phyloP scores from a whole-genome alignment of 768 basidiomycete species.

The Russula brevipes region DNA sequence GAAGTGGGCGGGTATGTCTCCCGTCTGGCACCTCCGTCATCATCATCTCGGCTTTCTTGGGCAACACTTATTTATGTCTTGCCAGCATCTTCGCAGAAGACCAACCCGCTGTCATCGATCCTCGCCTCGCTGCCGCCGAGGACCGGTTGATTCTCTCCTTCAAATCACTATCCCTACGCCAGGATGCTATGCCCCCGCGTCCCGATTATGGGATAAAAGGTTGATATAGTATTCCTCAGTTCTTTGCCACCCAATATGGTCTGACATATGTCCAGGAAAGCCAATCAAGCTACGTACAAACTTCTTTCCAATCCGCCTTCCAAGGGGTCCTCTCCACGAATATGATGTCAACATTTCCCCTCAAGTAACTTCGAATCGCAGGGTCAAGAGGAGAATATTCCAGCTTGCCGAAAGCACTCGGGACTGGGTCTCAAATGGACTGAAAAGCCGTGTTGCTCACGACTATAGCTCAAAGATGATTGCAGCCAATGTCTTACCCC shows the following conservation, averaged over 20 bases:
- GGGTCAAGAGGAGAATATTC: constrained; percentile 44
- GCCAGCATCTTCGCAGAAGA: constrained; percentile 40
- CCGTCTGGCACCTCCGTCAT: background rate
- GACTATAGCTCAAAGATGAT: constrained; percentile 45
- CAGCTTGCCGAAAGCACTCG: constrained; percentile 43
- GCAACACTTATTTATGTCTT: background rate
- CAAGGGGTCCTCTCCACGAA: constrained; percentile 44
- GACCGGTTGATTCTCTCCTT: constrained; percentile 40
- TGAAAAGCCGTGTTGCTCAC: constrained; percentile 43
- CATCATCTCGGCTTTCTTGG: background rate
- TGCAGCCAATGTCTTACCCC: constrained; percentile 37
- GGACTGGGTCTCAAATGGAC: constrained; percentile 39
- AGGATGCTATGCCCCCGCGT: constrained; percentile 41
- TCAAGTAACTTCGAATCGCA: constrained; percentile 32
- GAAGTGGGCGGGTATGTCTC: constrained; percentile 41
- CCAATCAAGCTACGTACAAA: constrained; percentile 47
- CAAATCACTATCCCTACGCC: constrained; percentile 29
- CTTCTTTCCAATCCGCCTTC: constrained; percentile 47
- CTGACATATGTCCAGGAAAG: constrained; percentile 29
- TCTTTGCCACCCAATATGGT: background rate
- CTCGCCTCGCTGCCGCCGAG: constrained; percentile 44
- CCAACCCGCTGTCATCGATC: constrained; percentile 44
- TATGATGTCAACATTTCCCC: constrained; percentile 45
- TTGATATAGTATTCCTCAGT: background rate
- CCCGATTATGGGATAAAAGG: constrained; percentile 42